These are phyloP conservation scores for Marsdenia floribunda DNA, from an alignment of 257 asterid species.

Conservation along the genomic window DNA sequence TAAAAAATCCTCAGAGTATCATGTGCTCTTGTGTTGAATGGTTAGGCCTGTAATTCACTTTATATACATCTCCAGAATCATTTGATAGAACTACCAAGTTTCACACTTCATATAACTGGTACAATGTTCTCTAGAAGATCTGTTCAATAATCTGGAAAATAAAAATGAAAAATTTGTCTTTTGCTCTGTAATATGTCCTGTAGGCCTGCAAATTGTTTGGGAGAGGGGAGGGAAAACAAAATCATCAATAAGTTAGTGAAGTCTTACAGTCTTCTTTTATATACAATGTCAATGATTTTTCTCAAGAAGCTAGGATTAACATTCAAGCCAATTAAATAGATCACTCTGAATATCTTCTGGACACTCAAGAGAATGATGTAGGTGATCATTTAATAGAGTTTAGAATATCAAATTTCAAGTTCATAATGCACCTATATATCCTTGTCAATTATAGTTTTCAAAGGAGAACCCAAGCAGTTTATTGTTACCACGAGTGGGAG, in stretches of 20 bases:
- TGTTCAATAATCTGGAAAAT: neutral
- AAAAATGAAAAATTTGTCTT: neutral
- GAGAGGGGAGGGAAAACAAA: neutral
- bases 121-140: neutral
- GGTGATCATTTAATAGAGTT: neutral
- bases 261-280: neutral
- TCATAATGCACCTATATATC: neutral
- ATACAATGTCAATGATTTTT: neutral
- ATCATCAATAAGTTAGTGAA: neutral
- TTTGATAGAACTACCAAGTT: neutral
- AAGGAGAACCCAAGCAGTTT: constrained; percentile 56
- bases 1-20: neutral
- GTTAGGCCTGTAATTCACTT: neutral
- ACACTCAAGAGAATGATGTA: neutral
- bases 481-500: constrained; percentile 61
- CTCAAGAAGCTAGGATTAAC: neutral
- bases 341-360: neutral
- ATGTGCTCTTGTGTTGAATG: neutral
- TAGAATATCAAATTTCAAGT: neutral
- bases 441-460: constrained; percentile 48
- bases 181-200: neutral
- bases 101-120: neutral
- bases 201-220: neutral
- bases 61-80: neutral
- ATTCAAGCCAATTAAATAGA: neutral